Percentiles rank a stretch among this genome's conserved stretches.
phyloP scores from a whole-genome alignment of 2,329 filamentous ascomycete genomes.

The Diaporthe velutina region DNA sequence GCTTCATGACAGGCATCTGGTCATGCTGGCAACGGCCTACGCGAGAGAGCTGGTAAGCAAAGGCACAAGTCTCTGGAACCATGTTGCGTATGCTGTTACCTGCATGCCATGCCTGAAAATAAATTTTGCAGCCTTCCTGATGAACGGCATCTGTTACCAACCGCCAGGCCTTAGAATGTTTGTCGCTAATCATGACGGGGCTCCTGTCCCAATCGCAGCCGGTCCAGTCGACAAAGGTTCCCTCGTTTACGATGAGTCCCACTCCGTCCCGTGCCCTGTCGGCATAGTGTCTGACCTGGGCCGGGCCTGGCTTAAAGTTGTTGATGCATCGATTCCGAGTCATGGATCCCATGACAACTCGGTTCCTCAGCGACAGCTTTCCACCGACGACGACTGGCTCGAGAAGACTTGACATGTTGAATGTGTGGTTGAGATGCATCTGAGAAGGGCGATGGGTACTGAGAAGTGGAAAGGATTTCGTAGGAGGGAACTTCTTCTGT shows the following conservation, averaged over 20 bases:
- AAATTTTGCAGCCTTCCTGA: conserved; percentile 64
- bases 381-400: not conserved
- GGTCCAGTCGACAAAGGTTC: conserved; percentile 30
- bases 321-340: conserved; percentile 27
- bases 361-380: conserved; percentile 8
- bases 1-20: conserved; percentile 25
- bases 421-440: not conserved
- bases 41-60: not conserved
- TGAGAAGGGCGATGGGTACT: not conserved
- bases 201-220: not conserved
- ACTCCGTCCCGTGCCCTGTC: conserved; percentile 15
- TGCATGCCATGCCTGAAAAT: conserved; percentile 64
- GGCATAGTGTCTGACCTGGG: conserved; percentile 1
- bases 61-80: too few relatives aligned
- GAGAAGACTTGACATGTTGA: not conserved
- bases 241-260: conserved; percentile 31
- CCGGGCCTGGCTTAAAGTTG: not conserved
- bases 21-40: conserved; percentile 32
- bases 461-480: not conserved
- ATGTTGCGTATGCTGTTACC: not conserved
- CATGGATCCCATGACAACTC: conserved; percentile 27
- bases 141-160: conserved; percentile 67
- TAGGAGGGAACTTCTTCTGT: not conserved
- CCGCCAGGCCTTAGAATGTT: conserved; percentile 57
- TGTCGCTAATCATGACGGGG: conserved; percentile 33